phyloP scores from a whole-genome alignment of 1,139 yeast genomes.

The Hyphopichia khmerensis region DNA sequence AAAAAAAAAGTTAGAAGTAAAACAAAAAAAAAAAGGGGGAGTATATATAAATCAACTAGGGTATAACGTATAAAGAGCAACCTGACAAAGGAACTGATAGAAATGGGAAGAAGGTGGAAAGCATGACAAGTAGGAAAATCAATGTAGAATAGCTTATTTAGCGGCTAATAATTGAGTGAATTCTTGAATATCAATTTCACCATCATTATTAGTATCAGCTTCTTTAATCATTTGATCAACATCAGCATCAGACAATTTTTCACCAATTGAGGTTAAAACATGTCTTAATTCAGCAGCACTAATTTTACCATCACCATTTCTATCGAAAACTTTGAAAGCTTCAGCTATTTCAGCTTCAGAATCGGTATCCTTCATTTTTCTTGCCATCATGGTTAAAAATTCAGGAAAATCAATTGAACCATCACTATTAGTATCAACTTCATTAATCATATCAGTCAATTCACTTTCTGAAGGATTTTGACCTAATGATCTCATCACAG shows the following conservation, averaged over 20 bases:
- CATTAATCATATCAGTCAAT: conserved; percentile 93
- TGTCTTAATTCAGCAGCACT: conserved; percentile 95
- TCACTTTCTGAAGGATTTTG: conserved; percentile 97
- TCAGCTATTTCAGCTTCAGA: conserved; percentile 96
- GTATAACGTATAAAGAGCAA: not conserved
- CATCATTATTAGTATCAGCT: conserved; percentile 94
- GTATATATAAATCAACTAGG: not conserved
- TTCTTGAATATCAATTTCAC: conserved; percentile 94
- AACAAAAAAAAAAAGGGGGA: not conserved
- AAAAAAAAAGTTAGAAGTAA: not conserved
- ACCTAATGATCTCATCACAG: conserved; percentile 97
- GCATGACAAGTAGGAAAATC: not conserved
- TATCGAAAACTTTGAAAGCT: conserved; percentile 92
- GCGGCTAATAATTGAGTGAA: conserved; percentile 76
- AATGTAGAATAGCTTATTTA: conserved; percentile 22
- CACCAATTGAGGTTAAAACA: conserved; percentile 95
- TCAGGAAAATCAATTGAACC: conserved; percentile 93
- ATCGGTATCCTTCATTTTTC: conserved; percentile 95
- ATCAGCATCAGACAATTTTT: conserved; percentile 91
- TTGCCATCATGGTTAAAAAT: conserved; percentile 82
- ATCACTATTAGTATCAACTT: conserved; percentile 92
- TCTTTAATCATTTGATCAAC: conserved; percentile 96
- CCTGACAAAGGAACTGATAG: too few relatives aligned
- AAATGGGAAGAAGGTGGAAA: not conserved
- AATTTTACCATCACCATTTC: conserved; percentile 95